Base-by-base conservation (phyloP, 345 rosid species). In the Gossypium longicalyx region DNA sequence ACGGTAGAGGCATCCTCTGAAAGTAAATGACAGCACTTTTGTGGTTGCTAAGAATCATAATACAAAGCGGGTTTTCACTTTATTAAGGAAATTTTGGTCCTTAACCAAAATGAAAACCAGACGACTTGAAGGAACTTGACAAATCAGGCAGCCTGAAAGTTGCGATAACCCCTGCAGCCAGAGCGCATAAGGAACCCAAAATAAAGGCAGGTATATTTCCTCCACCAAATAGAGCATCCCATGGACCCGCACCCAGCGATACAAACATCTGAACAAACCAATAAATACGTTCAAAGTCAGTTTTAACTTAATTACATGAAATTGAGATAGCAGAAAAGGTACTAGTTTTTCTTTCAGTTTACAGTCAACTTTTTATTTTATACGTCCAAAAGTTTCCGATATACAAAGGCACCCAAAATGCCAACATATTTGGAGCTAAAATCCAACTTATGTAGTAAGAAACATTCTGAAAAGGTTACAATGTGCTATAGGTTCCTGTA, bases 181-280 rank as follows among this genome's bases (percentile, higher is more conserved):
- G 87, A 25, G 98, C 96, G 72, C 81, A 81, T 6, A 85, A 54
- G 51, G 97, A 85, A 49, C 98, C 97, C 81, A 95, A 70, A 67
- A 88, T 85, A 72, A 91, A 95, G 15, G 98, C 99, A 16, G 99
- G 99, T 78, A 90, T 79, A 77, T 95, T 95, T 51, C 99, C 99
- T 75, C 98, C 99, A 61, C 99, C 99, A 74, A 93, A 95, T 58
- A 91, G 81, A 10, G 91, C 97, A 83, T 95, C 98, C 98, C 97
- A 93, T 44, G 94, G 99, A 77, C 98, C 99, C n/a, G 92, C 96
- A 29, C 97, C 98, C 29, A 95, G 80, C 12, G 99, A 91, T 69
- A 91, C 83, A 68, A 91, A 77, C 97, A 93, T 93, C 98, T 91
- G 84, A 76, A 64, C 38, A 67, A 20, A 67, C 67, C 72, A 78